phyloP scores from a whole-genome alignment of 1,284 basidiomycete species.

The Cutaneotrichosporon sp. region DNA sequence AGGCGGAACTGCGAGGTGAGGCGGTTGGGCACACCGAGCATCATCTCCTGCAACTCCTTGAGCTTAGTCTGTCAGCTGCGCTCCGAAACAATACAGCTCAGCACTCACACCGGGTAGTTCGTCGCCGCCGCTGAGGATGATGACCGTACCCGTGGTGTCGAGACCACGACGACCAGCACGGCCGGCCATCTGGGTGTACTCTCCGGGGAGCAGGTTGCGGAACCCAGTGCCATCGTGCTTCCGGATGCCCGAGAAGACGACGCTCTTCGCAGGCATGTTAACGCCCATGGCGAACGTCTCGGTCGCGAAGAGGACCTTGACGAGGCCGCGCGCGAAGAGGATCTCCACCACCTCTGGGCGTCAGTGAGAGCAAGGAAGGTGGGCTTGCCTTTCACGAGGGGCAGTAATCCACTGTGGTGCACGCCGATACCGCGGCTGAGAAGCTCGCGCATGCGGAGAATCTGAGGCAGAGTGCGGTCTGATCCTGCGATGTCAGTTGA shows the following conservation, averaged over 20 bases:
- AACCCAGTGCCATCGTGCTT: conserved; percentile 98
- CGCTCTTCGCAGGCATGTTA: conserved; percentile 98
- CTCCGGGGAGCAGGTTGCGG: conserved; percentile 73
- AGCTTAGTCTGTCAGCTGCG: conserved; percentile 58
- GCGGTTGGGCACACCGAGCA: conserved; percentile 87
- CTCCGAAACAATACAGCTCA: neutral
- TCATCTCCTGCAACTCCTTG: conserved; percentile 78
- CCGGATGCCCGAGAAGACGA: conserved; percentile 92
- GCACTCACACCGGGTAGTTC: conserved; percentile 74
- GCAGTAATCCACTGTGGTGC: conserved; percentile 94
- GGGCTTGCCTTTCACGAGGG: conserved; percentile 84
- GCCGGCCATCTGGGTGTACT: conserved; percentile 99
- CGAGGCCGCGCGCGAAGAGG: conserved; percentile 90
- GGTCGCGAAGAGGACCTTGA: conserved; percentile 97
- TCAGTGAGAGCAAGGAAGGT: conserved; percentile 60
- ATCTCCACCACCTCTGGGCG: conserved; percentile 89
- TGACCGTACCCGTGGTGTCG: conserved; percentile 95
- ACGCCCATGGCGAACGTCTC: conserved; percentile 99
- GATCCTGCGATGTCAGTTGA: conserved; percentile 61
- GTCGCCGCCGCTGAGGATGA: conserved; percentile 82
- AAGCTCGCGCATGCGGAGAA: conserved; percentile 85
- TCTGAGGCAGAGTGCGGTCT: conserved; percentile 94
- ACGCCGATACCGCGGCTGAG: conserved; percentile 93
- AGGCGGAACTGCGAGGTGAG: conserved; percentile 96
- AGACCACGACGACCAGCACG: conserved; percentile 95